phyloP scores from a whole-genome alignment of 23 red algal genomes.

The Agarophyton chilense region DNA sequence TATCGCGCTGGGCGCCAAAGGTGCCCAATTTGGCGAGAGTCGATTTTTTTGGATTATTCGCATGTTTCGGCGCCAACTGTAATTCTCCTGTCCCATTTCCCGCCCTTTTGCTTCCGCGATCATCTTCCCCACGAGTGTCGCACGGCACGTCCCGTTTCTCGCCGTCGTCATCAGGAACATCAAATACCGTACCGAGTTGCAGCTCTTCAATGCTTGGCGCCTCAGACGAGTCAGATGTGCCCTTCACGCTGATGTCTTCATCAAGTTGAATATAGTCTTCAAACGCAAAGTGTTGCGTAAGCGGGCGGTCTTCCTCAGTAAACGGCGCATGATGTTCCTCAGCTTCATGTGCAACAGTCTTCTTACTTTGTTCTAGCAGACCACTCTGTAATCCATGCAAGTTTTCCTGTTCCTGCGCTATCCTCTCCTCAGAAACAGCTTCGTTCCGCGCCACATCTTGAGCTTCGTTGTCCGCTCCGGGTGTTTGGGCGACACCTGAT shows the following conservation, averaged over 20 bases:
- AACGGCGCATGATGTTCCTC: background rate
- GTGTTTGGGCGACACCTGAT: background rate
- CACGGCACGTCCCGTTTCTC: background rate
- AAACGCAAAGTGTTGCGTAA: constrained; percentile 31
- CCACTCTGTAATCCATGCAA: background rate
- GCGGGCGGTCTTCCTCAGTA: background rate
- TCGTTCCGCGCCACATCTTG: background rate
- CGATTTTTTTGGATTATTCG: constrained; percentile 1
- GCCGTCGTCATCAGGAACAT: background rate
- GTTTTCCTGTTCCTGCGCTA: background rate
- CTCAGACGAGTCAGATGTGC: background rate
- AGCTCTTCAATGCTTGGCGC: background rate
- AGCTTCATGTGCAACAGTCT: background rate
- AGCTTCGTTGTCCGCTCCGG: background rate
- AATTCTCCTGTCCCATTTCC: background rate
- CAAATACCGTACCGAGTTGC: background rate
- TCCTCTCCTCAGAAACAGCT: background rate
- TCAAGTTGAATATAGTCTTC: too few species aligned
- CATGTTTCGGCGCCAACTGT: background rate
- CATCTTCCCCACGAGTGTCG: background rate
- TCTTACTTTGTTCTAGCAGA: background rate
- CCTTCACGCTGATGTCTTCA: background rate
- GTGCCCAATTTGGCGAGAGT: background rate
- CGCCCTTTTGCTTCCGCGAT: too few species aligned
- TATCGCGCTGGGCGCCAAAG: background rate